These are phyloP conservation scores for Quercus bicolor DNA, from an alignment of 306 rosid species.

Conservation along the genomic window DNA sequence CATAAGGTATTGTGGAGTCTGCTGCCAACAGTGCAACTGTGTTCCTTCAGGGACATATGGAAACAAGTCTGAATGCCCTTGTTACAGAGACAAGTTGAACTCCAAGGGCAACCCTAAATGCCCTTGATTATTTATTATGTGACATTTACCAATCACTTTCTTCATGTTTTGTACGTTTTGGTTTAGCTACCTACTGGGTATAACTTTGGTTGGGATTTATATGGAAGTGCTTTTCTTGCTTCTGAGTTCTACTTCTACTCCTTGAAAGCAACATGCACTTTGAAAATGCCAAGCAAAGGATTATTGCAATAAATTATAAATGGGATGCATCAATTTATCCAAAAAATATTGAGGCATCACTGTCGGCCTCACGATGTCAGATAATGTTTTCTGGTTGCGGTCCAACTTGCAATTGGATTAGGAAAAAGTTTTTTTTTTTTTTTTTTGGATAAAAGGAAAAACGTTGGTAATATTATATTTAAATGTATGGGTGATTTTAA, in stretches of 20 bases:
- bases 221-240: not conserved
- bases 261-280: not conserved
- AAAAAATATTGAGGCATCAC: too few species aligned
- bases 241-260: not conserved
- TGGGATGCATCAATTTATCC: not conserved
- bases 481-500: too few species aligned
- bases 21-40: constrained; percentile 28
- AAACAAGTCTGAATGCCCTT: constrained; percentile 36
- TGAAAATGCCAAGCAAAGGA: not conserved
- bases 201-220: not conserved
- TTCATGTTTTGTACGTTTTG: not conserved
- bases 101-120: constrained; percentile 36
- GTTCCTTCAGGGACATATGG: constrained; percentile 37
- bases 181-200: not conserved
- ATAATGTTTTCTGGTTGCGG: too few species aligned
- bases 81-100: constrained; percentile 36
- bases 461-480: too few species aligned
- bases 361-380: too few species aligned
- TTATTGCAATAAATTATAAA: not conserved
- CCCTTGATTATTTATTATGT: constrained; percentile 10
- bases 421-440: too few species aligned
- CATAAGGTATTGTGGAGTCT: constrained; percentile 29
- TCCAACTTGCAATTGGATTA: too few species aligned
- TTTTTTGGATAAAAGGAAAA: too few species aligned
- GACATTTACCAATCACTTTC: not conserved